These are phyloP conservation scores for Sporothrix euskadiensis DNA, from an alignment of 2,329 filamentous ascomycete species.

Conservation along the genomic window DNA sequence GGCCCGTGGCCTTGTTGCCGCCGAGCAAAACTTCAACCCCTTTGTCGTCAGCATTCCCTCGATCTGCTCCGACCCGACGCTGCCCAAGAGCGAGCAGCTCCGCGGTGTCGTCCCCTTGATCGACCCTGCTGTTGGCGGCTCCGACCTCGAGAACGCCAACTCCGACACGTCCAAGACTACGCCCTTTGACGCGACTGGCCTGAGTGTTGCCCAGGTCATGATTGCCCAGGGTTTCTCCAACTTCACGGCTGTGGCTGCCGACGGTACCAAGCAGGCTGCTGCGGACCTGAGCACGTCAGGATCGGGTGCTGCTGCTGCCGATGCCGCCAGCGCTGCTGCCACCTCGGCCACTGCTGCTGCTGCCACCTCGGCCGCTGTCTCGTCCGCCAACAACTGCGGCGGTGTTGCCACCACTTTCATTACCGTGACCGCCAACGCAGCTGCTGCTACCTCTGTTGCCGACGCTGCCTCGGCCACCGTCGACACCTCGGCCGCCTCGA, in stretches of 20 bases:
- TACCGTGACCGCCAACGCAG: slow-evolving; percentile 21
- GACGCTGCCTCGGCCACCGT: background rate
- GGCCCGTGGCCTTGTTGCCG: slow-evolving; percentile 43
- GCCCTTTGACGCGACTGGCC: slow-evolving; percentile 60
- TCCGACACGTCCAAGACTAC: slow-evolving; percentile 52
- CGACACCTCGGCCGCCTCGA: slow-evolving; percentile 19
- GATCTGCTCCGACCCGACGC: slow-evolving; percentile 63
- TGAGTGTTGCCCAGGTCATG: slow-evolving; percentile 66
- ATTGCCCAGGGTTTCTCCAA: slow-evolving; percentile 62
- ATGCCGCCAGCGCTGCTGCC: slow-evolving; percentile 16
- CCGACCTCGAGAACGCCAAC: slow-evolving; percentile 61
- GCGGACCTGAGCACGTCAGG: slow-evolving; percentile 3
- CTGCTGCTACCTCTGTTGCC: background rate
- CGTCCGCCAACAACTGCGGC: background rate
- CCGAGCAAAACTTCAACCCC: slow-evolving; percentile 43
- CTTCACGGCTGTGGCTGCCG: slow-evolving; percentile 49
- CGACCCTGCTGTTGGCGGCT: slow-evolving; percentile 61
- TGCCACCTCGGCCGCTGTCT: background rate
- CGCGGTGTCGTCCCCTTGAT: slow-evolving; percentile 68
- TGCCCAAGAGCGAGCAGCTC: slow-evolving; percentile 61
- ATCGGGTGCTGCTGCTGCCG: slow-evolving; percentile 23
- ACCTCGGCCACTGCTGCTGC: background rate
- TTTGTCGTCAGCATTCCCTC: slow-evolving; percentile 60
- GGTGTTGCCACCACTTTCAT: slow-evolving; percentile 16
- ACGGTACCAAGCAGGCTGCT: slow-evolving; percentile 37